These are phyloP conservation scores for Pisolithus albus DNA, from an alignment of 768 basidiomycete species.

Conservation along the genomic window DNA sequence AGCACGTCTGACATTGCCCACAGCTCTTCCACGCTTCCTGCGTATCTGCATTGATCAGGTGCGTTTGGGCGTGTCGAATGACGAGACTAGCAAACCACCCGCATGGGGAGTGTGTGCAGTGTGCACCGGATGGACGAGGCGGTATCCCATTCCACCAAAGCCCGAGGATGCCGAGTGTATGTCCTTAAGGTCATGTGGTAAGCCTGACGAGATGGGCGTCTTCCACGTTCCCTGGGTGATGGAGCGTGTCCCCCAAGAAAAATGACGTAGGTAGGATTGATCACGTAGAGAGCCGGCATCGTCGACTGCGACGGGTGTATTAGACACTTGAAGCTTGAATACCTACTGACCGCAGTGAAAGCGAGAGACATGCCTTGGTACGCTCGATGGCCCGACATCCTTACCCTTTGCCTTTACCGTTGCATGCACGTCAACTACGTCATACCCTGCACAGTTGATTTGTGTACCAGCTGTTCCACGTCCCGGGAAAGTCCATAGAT, in stretches of 20 bases:
- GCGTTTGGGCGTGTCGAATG: conserved; percentile 45
- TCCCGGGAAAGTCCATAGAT: conserved; percentile 39
- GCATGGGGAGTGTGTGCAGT: conserved; percentile 95
- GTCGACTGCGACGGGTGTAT: conserved; percentile 85
- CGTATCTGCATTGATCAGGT: conserved; percentile 74
- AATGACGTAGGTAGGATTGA: conserved; percentile 71
- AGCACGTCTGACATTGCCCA: conserved; percentile 71
- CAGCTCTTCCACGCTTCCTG: conserved; percentile 56
- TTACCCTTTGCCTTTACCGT: conserved; percentile 57
- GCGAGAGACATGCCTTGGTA: neutral
- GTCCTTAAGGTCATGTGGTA: conserved; percentile 57
- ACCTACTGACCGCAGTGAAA: conserved; percentile 7
- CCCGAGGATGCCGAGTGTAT: conserved; percentile 67
- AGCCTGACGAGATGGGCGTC: conserved; percentile 36
- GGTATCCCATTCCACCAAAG: conserved; percentile 71
- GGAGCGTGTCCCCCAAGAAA: conserved; percentile 52
- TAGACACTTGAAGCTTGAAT: conserved; percentile 78
- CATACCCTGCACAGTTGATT: conserved; percentile 92
- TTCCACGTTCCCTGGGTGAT: conserved; percentile 57
- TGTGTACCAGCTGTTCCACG: conserved; percentile 83
- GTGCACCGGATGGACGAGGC: conserved; percentile 61
- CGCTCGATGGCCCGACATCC: neutral
- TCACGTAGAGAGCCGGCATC: conserved; percentile 80
- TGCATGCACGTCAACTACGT: conserved; percentile 73
- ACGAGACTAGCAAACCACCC: conserved; percentile 74